Conservation (phyloP, 805 yeast species). For the Candida alai region DNA sequence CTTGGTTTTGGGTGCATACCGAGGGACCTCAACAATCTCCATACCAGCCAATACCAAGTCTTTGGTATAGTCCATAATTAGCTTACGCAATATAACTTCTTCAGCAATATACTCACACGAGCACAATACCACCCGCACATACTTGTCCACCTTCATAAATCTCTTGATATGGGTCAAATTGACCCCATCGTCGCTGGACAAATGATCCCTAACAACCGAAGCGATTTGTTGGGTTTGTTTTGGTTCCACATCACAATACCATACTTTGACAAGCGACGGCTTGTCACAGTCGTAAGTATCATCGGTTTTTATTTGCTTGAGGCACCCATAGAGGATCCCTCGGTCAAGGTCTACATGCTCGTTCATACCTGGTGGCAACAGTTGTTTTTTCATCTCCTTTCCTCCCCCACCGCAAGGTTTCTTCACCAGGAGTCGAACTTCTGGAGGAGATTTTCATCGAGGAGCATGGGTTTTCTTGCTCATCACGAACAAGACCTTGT, state of each 20-base stretch:
- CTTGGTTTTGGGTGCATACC: conserved; percentile 63
- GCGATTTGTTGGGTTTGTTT: conserved; percentile 24
- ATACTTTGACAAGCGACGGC: conserved; percentile 35
- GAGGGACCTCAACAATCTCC: conserved; percentile 44
- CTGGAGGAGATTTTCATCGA: no score
- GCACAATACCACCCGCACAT: conserved; percentile 45
- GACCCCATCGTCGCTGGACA: conserved; percentile 23
- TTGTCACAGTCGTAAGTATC: conserved; percentile 14
- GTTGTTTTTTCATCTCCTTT: conserved; percentile 2
- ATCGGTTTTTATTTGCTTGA: conserved; percentile 42
- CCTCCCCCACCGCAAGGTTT: not conserved
- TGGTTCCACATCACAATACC: conserved; percentile 48
- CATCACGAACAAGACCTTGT: no score
- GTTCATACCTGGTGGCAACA: not conserved
- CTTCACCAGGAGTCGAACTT: not conserved
- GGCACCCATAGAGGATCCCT: conserved; percentile 42
- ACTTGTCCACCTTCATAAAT: conserved; percentile 34
- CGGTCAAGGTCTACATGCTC: conserved; percentile 42
- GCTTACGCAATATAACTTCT: conserved; percentile 7
- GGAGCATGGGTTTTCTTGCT: no score
- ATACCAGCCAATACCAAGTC: conserved; percentile 8
- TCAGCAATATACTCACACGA: conserved; percentile 30
- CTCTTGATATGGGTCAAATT: conserved; percentile 50
- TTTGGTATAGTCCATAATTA: not conserved
- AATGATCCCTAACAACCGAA: conserved; percentile 21